A percentile compares a stretch with the other conserved stretches of the same genome.
Conservation (phyloP, 805 yeast genomes). For the Pichia occidentalis region DNA sequence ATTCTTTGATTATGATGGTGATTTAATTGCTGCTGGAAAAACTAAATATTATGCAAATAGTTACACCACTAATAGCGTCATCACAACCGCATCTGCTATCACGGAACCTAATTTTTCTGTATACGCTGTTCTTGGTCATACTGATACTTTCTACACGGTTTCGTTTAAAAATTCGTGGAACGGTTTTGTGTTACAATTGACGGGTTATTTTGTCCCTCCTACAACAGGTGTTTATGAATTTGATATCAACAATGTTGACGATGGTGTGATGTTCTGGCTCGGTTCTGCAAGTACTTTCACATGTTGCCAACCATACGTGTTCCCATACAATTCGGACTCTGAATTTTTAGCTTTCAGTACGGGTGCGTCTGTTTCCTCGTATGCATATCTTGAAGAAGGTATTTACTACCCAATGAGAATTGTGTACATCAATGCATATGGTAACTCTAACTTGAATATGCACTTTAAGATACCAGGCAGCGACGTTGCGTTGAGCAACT, state of each 20-base stretch:
- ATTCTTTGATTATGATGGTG: no score
- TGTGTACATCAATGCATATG: conserved; percentile 3
- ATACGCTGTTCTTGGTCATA: no score
- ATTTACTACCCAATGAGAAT: conserved; percentile 10
- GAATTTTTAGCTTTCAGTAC: background rate
- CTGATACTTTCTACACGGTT: no score
- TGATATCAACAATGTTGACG: conserved; percentile 22
- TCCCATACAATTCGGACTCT: background rate
- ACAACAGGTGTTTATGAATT: conserved; percentile 26
- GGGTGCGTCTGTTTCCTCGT: background rate
- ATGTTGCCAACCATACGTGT: no score
- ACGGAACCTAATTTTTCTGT: conserved; percentile 1
- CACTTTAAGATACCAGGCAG: background rate
- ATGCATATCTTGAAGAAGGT: conserved; percentile 5
- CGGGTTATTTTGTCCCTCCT: conserved; percentile 21
- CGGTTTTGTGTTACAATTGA: conserved; percentile 9
- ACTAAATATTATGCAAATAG: background rate
- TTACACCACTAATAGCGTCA: background rate
- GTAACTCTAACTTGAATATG: background rate
- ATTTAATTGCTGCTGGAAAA: no score
- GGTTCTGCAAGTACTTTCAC: conserved; percentile 27
- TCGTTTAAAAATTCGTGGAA: no score
- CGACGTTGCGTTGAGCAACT: background rate
- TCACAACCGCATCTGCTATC: background rate
- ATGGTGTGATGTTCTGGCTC: conserved; percentile 26